Base-by-base conservation (phyloP, 768 basidiomycete genomes). In the Crassisporium funariophilum region DNA sequence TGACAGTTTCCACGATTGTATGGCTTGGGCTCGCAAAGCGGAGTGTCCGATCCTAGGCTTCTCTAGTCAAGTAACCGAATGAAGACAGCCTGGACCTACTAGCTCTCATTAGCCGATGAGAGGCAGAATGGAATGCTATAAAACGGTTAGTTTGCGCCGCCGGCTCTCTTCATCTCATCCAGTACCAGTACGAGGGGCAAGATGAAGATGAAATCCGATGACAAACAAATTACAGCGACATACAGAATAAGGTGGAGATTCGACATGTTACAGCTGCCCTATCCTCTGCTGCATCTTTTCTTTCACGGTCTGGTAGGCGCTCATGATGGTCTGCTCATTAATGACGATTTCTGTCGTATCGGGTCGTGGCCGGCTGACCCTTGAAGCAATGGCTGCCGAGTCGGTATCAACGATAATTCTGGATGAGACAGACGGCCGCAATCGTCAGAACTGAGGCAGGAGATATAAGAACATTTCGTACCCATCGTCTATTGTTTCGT, bases 401-500 rank as follows among this genome's bases (percentile, higher is more conserved):
- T 99, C 97, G 0, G 95, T 98, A 69, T 98, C 95, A 15, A 98
- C 85, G 54, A 98, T 95, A 62, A 98, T 90, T 13, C 95, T 98
- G 63, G 4, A 40, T 20, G 27, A 37, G 15, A 11, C 19, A 15
- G 20, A 43, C 17, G 6, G 39, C 37, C 17, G 21, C 21, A 21
- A 17, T 22, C 21, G 40, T 44, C 36, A 46, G 37, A 22, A 41
- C 36, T 27, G 37, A 12, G 1, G 40, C 17, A 12, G 29, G 21
- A 12, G 39, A 7, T 9, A 24, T 36, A 41, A 9, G 12, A 36
- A 41, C 19, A 43, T 22, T 1, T 76, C 84, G 57, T 66, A 98
- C 95, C 97, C 97, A 62, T 99, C 94, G 67, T 99, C 97, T 48
- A 98, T 84, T 2, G 93, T 95, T 73, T 99, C 97, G 68, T 98